Base-by-base conservation (phyloP, 2,329 filamentous ascomycete species). In the Acrodontium crateriforme region DNA sequence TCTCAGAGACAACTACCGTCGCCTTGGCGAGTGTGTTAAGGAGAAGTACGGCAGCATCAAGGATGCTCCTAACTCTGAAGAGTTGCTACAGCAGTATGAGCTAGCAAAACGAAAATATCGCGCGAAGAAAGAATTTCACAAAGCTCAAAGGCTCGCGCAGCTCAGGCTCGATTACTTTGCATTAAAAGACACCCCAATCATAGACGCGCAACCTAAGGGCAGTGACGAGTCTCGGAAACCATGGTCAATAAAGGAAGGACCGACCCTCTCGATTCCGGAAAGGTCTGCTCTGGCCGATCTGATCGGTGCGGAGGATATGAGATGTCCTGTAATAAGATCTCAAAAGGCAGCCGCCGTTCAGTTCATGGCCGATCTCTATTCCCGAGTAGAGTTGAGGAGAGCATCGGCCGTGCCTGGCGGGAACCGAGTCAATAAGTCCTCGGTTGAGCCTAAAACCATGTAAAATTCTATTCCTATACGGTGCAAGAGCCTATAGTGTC, bases 321-420 rank as follows among this genome's bases (percentile, higher is more conserved):
- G n/a, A 24, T 14, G 15, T 18, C 24, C 29, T 11, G 10, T 17
- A 11, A n/a, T 18, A 4, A 15, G 19, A 17, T 11, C 24, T 8
- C 6, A 27, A 18, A 14, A 24, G 27, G 15, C 15, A 16, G 19
- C 7, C 18, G 24, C 29, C 10, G 19, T 30, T 11, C 18, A 31
- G 18, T 24, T 19, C 16, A 27, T 27, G 24, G 19, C 30, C 11
- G 20, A 24, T 24, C 25, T 32, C 16, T 32, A 20, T 32, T 18
- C 16, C 16, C 25, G 30, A 20, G 19, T 25, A 15, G 25, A 28
- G 22, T 22, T 9, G 4, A n/a, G 16, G 9, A 6, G 26, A 4
- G 12, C 18, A n/a, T 20, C 18, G n/a, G 18, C n/a, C 18, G 18
- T 8, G 26, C 26, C 26, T 4, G 6, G 17, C 5, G 9, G 13